Evolutionary conservation across 768 basidiomycete genomes (phyloP).

Genomic region (Macrolepiota fuliginosa): DNA sequence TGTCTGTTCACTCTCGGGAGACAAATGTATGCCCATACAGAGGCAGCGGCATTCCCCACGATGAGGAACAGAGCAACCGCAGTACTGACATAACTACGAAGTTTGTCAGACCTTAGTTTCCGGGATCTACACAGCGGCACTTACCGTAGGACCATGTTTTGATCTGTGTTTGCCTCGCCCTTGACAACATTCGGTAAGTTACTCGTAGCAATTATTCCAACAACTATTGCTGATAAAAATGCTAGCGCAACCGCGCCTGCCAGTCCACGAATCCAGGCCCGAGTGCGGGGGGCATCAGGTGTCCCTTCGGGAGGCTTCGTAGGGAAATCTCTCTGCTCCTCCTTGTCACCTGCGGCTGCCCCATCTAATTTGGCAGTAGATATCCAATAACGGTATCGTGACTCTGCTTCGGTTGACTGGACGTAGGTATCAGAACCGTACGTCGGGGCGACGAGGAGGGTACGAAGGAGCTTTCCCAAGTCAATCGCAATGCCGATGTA

Average conservation of each 20-base stretch:
- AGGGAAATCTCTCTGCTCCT: slow-evolving; percentile 27
- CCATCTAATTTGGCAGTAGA: slow-evolving; percentile 30
- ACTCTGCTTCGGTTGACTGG: slow-evolving; percentile 13
- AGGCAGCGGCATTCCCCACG: slow-evolving; percentile 1
- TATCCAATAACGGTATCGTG: slow-evolving; percentile 15
- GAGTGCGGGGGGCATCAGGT: slow-evolving; percentile 27
- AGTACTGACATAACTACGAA: slow-evolving; percentile 20
- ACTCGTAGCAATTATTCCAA: slow-evolving; percentile 28
- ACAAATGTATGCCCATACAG: slow-evolving; percentile 1
- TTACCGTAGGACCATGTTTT: slow-evolving; percentile 21
- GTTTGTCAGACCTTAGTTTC: not conserved
- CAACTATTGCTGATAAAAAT: slow-evolving; percentile 29
- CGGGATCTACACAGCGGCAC: not conserved
- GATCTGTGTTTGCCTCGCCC: slow-evolving; percentile 19
- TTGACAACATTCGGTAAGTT: slow-evolving; percentile 19
- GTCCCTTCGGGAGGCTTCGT: slow-evolving; percentile 24
- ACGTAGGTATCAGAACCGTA: slow-evolving; percentile 12
- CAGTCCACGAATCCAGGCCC: slow-evolving; percentile 29
- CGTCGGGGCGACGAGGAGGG: slow-evolving; percentile 12
- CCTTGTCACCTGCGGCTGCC: slow-evolving; percentile 31
- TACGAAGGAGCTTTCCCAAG: slow-evolving; percentile 8
- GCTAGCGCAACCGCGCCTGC: slow-evolving; percentile 21
- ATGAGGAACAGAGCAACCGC: slow-evolving; percentile 16
- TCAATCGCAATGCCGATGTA: slow-evolving; percentile 13
- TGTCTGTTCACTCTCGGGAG: slow-evolving; percentile 13